These are phyloP conservation scores for Trypanosoma avium DNA, from an alignment of 208 protist species.

Conservation along the genomic window DNA sequence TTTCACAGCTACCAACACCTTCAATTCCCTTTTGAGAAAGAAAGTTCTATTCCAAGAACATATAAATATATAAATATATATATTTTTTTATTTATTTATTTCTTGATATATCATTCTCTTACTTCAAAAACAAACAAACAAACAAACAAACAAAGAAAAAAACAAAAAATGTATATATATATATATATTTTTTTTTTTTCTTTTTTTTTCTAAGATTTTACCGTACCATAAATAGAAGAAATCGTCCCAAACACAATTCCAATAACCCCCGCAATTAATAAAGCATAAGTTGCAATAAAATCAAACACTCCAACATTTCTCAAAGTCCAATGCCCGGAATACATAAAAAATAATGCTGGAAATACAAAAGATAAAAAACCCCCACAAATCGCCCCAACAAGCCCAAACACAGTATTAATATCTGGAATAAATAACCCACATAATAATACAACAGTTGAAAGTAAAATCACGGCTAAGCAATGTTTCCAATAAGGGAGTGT, in stretches of 20 bases:
- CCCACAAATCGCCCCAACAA: conserved; percentile 75
- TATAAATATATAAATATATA: too few species aligned
- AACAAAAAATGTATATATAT: too few species aligned
- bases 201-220: not conserved
- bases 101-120: too few species aligned
- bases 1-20: too few species aligned
- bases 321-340: conserved; percentile 60
- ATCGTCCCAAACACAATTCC: conserved; percentile 68
- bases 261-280: conserved; percentile 60
- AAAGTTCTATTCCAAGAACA: too few species aligned
- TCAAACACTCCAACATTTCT: conserved; percentile 47
- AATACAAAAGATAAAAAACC: conserved; percentile 76
- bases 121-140: too few species aligned
- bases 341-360: conserved; percentile 72
- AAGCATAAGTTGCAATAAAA: conserved; percentile 39
- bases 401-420: conserved; percentile 40
- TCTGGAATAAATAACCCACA: conserved; percentile 35
- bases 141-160: conserved; percentile 18
- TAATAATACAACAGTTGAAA: conserved; percentile 36
- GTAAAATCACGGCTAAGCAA: conserved; percentile 35
- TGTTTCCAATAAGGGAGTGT: conserved; percentile 77
- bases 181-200: too few species aligned
- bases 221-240: conserved; percentile 39
- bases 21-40: too few species aligned
- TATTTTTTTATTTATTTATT: too few species aligned